Base-by-base conservation (phyloP, 768 basidiomycete species). In the Tephrocybe sp. region DNA sequence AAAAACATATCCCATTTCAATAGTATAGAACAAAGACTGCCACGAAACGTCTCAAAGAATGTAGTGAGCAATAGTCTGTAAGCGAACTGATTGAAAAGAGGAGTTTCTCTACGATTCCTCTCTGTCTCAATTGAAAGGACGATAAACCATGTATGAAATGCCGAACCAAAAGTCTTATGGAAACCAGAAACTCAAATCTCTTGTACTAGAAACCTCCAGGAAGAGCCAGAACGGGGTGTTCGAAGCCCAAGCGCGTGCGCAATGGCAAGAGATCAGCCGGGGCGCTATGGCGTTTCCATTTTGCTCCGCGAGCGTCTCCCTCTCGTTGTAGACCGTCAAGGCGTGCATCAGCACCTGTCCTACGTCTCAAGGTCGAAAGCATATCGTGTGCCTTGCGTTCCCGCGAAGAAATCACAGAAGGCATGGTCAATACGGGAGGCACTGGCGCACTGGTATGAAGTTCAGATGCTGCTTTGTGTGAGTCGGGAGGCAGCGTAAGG, bases 281-380 rank as follows among this genome's bases (percentile, higher is more conserved):
- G 8, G 83, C 83, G 60, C 84, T 85, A 58, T 74, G 73, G 45
- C 85, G 76, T 63, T 73, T 79, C 64, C 69, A 72, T 55, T 72
- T 74, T 48, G 52, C 52, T 17, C 56, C 65, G 22, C 72, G 68
- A 51, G 67, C 70, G 23, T 60, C 60, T 36, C 57, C 59, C 43
- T 66, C 55, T 7, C 45, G 17, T 40, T 53, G 42, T 26, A 32
- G 38, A 10, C 45, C 40, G 53, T 39, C 50, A 53, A 48, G 22
- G 46, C 58, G 26, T 53, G 53, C 52, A 23, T 71, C 72, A n/a
- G 68, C 69, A 44, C 72, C 52, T 5, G 76, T 81, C 60, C 85
- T 79, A 47, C 83, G 78, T 56, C 73, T 72, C 55, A 91, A 72
- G 14, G 80, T 80, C 26, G 73, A 75, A 47, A 87, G 74, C 87